phyloP scores from a whole-genome alignment of 495 filamentous ascomycete species.

The Acidomyces sp. region DNA sequence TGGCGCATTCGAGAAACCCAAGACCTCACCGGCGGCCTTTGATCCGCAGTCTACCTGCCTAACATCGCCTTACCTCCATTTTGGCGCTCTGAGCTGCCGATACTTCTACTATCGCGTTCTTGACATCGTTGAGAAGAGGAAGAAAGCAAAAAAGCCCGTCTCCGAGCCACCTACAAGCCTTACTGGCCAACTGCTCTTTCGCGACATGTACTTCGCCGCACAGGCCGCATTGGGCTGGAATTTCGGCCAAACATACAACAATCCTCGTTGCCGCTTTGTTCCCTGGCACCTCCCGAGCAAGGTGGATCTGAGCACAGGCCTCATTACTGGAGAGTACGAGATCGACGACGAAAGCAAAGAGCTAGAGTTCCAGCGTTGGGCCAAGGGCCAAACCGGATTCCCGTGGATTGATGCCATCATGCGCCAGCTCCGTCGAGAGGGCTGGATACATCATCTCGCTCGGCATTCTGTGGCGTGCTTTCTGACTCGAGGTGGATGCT shows the following conservation, averaged over 20 bases:
- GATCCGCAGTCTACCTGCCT: slow-evolving; percentile 55
- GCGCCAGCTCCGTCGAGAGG: slow-evolving; percentile 53
- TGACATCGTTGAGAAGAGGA: slow-evolving; percentile 36
- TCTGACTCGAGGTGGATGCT: slow-evolving; percentile 58
- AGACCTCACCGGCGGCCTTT: slow-evolving; percentile 55
- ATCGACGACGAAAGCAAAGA: slow-evolving; percentile 45
- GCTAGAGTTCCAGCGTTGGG: slow-evolving; percentile 52
- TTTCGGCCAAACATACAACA: slow-evolving; percentile 46
- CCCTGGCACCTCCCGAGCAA: slow-evolving; percentile 57
- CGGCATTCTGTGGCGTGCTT: slow-evolving; percentile 62
- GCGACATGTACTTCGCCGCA: slow-evolving; percentile 67
- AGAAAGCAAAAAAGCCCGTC: slow-evolving; percentile 24
- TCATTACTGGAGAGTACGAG: slow-evolving; percentile 39
- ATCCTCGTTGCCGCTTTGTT: slow-evolving; percentile 49
- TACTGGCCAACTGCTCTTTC: slow-evolving; percentile 55
- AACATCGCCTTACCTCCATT: slow-evolving; percentile 58
- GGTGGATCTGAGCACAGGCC: slow-evolving; percentile 25
- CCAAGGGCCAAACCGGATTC: slow-evolving; percentile 50
- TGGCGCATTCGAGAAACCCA: slow-evolving; percentile 56
- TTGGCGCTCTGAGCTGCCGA: slow-evolving; percentile 47
- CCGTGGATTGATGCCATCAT: slow-evolving; percentile 65
- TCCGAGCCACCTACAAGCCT: slow-evolving; percentile 47
- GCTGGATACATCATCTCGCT: slow-evolving; percentile 64
- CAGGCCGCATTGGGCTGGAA: slow-evolving; percentile 48
- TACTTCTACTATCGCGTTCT: slow-evolving; percentile 57